Base-by-base conservation (phyloP, 2,329 filamentous ascomycete genomes). In the Aspergillus sp. region DNA sequence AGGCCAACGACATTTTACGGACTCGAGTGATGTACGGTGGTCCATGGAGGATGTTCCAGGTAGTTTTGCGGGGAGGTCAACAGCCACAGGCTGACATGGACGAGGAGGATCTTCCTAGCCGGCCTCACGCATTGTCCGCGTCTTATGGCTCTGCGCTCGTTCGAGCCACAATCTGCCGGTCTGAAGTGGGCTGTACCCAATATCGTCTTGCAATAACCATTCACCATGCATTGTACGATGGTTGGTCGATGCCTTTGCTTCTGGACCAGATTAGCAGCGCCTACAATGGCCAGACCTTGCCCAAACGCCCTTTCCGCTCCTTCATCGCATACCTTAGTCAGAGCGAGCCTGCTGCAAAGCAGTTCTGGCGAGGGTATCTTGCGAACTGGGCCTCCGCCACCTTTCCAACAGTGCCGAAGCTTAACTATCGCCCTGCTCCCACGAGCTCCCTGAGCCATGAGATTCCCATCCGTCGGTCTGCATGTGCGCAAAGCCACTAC, bases 241-340 rank as follows among this genome's bases (percentile, higher is more conserved):
- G 40, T 30, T 34, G 31, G 36, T 12, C 29, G 4, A 6, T 43
- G 5, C 13, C 30, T 11, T 2, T 39, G 6, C 33, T 49, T 5
- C 45, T 48, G 40, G 43, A 51, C 7, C 50, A 52, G 28, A 33
- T 53, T 11, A 50, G 11, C 7, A 37, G 28, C 19, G 35, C 33
- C 33, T n/a, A 53, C 13, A 27, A 41, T 8, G 37, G 43, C 11
- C 6, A 27, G 7, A 6, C 19, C 28, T 13, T 39, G 2, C 4
- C n/a, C 5, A 19, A 28, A 3, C 33, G 35, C 6, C 40, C 46
- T 6, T 57, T 50, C 44, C 32, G 34, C 7, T 29, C 33, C 9
- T 58, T 58, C 44, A 49, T 58, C 28, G 35, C 44, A 13, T 54
- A 58, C 42, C 35, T 60, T 7, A 27, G 9, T 11, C 27, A 13